Percentiles rank a stretch among this genome's conserved stretches.
Conservation (phyloP, 75 land plant species). For the Ceratopteris richardii region DNA sequence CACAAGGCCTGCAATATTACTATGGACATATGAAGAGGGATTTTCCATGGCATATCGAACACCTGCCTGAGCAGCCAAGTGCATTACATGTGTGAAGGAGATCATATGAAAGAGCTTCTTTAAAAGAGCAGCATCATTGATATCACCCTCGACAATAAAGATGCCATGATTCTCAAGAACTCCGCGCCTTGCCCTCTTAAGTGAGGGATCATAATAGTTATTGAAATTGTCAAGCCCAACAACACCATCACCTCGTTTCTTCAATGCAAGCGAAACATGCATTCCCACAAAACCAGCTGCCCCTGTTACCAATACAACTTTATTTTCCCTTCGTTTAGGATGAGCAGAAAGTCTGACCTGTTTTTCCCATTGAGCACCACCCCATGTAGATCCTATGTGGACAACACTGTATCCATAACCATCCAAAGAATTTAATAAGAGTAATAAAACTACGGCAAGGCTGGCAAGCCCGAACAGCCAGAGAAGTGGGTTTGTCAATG, state of each 20-base stretch:
- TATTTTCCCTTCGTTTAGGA: constrained; percentile 16
- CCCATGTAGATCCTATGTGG: constrained; percentile 10
- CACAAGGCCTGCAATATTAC: constrained; percentile 73
- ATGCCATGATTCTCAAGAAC: constrained; percentile 46
- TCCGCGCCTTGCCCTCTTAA: constrained; percentile 51
- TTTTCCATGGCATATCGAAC: constrained; percentile 78
- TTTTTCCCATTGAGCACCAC: constrained; percentile 14
- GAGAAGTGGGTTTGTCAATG: constrained; percentile 5
- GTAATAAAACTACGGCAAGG: neutral
- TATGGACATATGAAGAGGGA: constrained; percentile 61
- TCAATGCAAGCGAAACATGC: constrained; percentile 57
- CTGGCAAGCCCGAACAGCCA: constrained; percentile 4
- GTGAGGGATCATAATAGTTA: constrained; percentile 56
- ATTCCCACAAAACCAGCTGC: constrained; percentile 88
- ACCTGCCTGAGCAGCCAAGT: constrained; percentile 87
- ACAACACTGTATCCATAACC: constrained; percentile 4
- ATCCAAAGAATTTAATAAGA: neutral
- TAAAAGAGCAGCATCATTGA: constrained; percentile 50
- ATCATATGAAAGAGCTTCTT: constrained; percentile 53
- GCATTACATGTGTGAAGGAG: constrained; percentile 74
- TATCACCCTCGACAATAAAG: constrained; percentile 70
- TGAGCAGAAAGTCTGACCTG: constrained; percentile 8
- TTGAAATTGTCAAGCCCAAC: constrained; percentile 86
- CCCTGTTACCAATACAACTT: constrained; percentile 72
- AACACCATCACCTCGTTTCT: constrained; percentile 79